Evolutionary conservation across 2,329 filamentous ascomycete species (phyloP).

Genomic region (Sporothrix protearum): DNA sequence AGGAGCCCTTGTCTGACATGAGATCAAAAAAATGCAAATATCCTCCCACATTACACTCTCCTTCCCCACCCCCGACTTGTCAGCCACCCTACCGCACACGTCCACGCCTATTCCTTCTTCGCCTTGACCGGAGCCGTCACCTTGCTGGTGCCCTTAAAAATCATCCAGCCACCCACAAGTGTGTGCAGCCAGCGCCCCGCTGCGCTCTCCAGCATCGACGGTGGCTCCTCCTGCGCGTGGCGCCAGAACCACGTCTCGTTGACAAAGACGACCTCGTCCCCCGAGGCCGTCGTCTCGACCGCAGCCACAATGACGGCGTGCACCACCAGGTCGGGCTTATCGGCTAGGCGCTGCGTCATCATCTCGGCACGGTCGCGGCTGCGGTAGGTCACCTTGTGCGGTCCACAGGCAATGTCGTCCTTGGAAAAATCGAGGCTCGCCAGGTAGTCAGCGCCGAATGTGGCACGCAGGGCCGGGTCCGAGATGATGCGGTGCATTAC

Average conservation of each 20-base stretch:
- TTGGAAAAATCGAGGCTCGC: constrained; percentile 28
- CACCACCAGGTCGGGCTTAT: constrained; percentile 30
- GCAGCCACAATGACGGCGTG: constrained; percentile 32
- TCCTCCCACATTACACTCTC: neutral
- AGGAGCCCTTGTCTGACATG: neutral
- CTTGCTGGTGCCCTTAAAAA: constrained; percentile 23
- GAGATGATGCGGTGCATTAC: constrained; percentile 32
- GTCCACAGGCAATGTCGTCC: constrained; percentile 36
- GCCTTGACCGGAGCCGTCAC: constrained; percentile 13
- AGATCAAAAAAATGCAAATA: neutral
- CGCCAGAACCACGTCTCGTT: constrained; percentile 44
- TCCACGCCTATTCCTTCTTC: constrained; percentile 2
- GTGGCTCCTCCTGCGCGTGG: constrained; percentile 30
- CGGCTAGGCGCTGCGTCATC: constrained; percentile 31
- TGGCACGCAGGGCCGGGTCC: constrained; percentile 26
- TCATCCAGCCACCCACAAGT: constrained; percentile 24
- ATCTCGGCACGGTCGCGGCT: constrained; percentile 34
- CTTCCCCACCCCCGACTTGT: neutral
- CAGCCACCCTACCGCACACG: neutral
- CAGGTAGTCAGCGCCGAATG: constrained; percentile 33
- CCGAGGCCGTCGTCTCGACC: constrained; percentile 24
- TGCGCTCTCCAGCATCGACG: constrained; percentile 34
- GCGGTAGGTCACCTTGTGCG: constrained; percentile 34
- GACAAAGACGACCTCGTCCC: constrained; percentile 32
- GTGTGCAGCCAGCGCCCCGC: constrained; percentile 36